Evolutionary conservation across 805 yeast genomes (phyloP), one percentile per base, ranked within the genome.

Genomic region (Limtongozyma cylindracea): DNA sequence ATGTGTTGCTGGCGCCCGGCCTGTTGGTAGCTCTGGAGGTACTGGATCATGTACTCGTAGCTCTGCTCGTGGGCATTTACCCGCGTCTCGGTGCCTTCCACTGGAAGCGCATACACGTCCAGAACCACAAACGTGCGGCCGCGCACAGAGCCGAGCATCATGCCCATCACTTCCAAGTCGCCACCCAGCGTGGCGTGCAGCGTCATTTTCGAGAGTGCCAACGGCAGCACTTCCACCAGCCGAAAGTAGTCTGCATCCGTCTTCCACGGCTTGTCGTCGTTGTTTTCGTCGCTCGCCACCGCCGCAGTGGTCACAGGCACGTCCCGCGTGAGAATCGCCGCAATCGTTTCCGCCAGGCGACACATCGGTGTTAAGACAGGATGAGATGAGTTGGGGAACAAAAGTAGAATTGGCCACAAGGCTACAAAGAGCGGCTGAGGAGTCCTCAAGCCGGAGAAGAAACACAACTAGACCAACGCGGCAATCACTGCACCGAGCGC

Each of bases 1-100:
- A 84, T 72, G 31, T 73, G 60, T 29, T 73, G 57, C n/a, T 37
- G 30, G 12, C 45, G 35, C 1, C 61, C 62, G 11, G 55, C 47
- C 13, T 47, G 42, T 35, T 61, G 60, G 28, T 61, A 40, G 19
- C 55, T 48, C 24, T 68, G 68, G 23, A 74, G 47, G 41, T 74
- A 80, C 27, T 65, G 69, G 2, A 82, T 88, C 93, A 88, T 82
- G 39, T 71, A 88, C 40, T 84, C 96, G 41, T 82, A 82, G 0
- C 91, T 91, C 37, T 84, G 96, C 10, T 68, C 66, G 36, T 74
- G 80, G 0, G 96, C 95, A 42, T 88, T 88, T 16, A 84, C 98
- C 22, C 96, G 43, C 0, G 94, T 77, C 39, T 88, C 96, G 1
- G 96, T 82, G 1, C 96, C 96, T 39, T 76, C 84, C 2, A 84